phyloP scores from a whole-genome alignment of 208 protist species.

The Endotrypanum monterogeii region DNA sequence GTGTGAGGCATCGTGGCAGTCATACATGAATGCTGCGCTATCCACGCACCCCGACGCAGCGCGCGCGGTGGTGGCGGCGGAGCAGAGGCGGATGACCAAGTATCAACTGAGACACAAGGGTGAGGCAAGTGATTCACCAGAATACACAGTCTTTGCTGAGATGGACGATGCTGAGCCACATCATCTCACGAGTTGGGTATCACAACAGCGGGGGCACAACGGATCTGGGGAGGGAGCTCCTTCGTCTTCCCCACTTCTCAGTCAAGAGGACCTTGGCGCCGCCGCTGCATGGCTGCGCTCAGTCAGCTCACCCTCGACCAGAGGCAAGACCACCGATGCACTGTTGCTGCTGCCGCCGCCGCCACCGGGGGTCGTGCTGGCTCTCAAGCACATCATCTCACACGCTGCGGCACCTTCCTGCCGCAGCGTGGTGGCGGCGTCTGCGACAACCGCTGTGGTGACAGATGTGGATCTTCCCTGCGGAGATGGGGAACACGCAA shows the following conservation, averaged over 20 bases:
- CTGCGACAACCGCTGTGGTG: neutral
- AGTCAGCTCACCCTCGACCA: too few species aligned
- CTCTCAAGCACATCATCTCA: neutral
- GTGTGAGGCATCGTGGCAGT: constrained; percentile 19
- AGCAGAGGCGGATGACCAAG: neutral
- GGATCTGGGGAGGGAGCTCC: neutral
- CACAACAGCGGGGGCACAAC: neutral
- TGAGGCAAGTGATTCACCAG: neutral
- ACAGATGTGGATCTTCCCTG: neutral
- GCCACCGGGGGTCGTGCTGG: neutral
- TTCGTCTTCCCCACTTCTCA: neutral
- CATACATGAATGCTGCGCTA: neutral
- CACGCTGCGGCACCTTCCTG: neutral
- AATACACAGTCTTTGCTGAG: neutral
- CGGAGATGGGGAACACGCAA: neutral
- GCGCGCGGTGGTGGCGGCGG: neutral
- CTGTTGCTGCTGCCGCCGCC: neutral
- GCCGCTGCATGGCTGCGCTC: constrained; percentile 1
- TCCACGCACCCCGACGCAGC: constrained; percentile 11
- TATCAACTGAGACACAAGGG: too few species aligned
- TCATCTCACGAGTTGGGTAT: neutral
- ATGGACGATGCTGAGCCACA: neutral
- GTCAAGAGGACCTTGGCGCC: neutral
- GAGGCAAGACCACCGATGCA: neutral
- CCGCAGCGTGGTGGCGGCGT: neutral